Percentiles rank a stretch among this genome's conserved stretches.
phyloP scores from a whole-genome alignment of 345 rosid species.

The Turritis glabra region DNA sequence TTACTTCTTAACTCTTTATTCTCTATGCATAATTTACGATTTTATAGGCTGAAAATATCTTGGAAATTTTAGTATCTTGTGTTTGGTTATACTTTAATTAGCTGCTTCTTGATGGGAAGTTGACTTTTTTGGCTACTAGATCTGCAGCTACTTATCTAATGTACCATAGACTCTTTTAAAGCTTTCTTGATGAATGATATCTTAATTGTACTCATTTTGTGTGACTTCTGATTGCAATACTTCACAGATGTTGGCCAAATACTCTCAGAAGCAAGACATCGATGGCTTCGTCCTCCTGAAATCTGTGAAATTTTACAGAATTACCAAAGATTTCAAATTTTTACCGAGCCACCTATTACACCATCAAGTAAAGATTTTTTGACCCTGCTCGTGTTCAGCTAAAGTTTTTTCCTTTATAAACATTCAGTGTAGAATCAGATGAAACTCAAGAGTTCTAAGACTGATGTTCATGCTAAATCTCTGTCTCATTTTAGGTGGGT shows the following conservation, averaged over 20 bases:
- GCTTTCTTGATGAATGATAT: background rate
- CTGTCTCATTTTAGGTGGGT: conserved; percentile 64
- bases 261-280: conserved; percentile 75
- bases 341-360: conserved; percentile 70
- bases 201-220: background rate
- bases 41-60: background rate
- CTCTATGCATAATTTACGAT: background rate
- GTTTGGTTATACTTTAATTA: background rate
- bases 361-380: conserved; percentile 60
- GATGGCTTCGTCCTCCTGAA: conserved; percentile 97
- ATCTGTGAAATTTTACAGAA: conserved; percentile 86
- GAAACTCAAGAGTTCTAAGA: background rate
- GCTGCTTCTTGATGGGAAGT: conserved; percentile 4
- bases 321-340: conserved; percentile 57
- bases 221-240: background rate
- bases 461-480: background rate
- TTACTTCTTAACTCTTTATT: conserved; percentile 4
- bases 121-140: background rate
- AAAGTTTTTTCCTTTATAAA: background rate
- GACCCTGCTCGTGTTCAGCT: background rate
- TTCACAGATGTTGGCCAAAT: conserved; percentile 72
- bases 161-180: conserved; percentile 6
- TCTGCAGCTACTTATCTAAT: background rate
- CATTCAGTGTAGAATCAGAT: background rate
- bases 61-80: background rate